Base-by-base conservation (phyloP, 2,329 filamentous ascomycete genomes). In the Anisogramma anomala region DNA sequence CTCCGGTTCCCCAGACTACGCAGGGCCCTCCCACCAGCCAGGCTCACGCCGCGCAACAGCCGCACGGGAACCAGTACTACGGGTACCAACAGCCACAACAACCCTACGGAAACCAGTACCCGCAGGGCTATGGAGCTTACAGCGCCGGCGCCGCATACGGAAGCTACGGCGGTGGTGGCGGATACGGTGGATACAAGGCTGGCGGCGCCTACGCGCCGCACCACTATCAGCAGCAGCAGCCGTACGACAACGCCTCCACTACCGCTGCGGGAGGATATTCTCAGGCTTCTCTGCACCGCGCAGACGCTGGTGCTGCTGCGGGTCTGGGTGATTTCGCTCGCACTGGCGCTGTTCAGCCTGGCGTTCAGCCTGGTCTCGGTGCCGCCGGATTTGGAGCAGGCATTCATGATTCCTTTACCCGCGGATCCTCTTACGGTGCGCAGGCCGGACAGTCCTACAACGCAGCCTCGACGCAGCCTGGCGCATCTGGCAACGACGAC, bases 1-100 rank as follows among this genome's bases (percentile, higher is more conserved):
- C 88, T 2, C 88, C 89, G 26, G 91, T 93, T 65, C 87, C 88
- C 20, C 25, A 31, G 14, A 71, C 80, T 30, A 64, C 65, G 9
- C 72, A 74, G 55, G 65, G 63, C 34, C 72, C 54, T 51, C 51
- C 56, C 42, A 28, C 57, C 51, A 46, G 46, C 41, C 49, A 55
- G 46, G 55, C 60, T 2, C 60, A 60, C 41, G 50, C 56, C 34
- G 61, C 64, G 45, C 63, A 60, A 41, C 56, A 61, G 43, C 57
- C 43, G 25, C 46, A 50, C 23, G 56, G 51, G 30, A 58, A 65
- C 48, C 59, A 59, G 38, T 75, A 74, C 53, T 66, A 68, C 30
- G 69, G n/a, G n/a, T n/a, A n/a, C n/a, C n/a, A n/a, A n/a, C n/a
- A n/a, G n/a, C n/a, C n/a, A n/a, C n/a, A 68, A 50, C 67, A 59